Evolutionary conservation across 768 basidiomycete genomes (phyloP).

Genomic region (Cystobasidium ongulense): DNA sequence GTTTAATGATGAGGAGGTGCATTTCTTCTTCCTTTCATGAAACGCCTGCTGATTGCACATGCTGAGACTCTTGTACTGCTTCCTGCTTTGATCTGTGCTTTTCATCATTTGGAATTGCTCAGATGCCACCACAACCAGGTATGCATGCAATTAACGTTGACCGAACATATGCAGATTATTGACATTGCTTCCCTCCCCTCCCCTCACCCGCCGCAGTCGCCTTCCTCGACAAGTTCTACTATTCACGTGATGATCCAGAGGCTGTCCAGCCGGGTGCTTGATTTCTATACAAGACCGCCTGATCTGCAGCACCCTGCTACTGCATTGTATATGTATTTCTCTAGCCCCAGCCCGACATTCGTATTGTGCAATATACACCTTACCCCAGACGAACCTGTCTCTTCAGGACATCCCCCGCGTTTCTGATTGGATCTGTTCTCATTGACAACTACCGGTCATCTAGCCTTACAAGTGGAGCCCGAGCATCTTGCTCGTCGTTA

Average conservation of each 20-base stretch:
- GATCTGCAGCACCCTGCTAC: neutral
- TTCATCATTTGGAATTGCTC: neutral
- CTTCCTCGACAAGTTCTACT: constrained; percentile 29
- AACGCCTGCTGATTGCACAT: neutral
- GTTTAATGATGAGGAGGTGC: constrained; percentile 16
- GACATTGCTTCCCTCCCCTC: neutral
- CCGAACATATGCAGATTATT: neutral
- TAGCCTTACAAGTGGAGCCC: neutral
- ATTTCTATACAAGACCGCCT: too few relatives aligned
- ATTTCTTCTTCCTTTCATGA: neutral
- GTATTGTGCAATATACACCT: neutral
- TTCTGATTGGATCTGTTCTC: too few relatives aligned
- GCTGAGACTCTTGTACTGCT: neutral
- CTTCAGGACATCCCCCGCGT: too few relatives aligned
- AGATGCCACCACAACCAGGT: constrained; percentile 12
- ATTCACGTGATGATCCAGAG: constrained; percentile 8
- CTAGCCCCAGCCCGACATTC: neutral
- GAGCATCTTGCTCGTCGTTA: constrained; percentile 39
- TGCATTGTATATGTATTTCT: neutral
- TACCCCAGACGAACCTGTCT: neutral
- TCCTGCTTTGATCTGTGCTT: neutral
- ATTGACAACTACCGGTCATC: neutral
- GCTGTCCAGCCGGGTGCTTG: constrained; percentile 9
- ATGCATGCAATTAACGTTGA: neutral
- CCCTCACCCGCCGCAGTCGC: neutral